Base-by-base conservation (phyloP, 805 yeast species). In the Zygotorulaspora sp. region DNA sequence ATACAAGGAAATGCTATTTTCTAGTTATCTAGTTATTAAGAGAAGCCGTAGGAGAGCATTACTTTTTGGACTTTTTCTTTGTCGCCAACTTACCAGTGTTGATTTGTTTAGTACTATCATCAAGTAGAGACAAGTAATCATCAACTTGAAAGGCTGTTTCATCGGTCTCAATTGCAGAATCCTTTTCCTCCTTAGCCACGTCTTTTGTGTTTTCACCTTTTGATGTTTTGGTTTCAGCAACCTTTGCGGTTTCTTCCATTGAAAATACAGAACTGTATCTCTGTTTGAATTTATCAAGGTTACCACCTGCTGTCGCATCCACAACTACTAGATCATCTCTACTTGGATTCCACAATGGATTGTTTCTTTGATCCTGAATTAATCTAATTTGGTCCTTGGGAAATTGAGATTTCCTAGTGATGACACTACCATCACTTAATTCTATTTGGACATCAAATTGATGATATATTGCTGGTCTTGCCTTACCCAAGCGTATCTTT, bases 401-500 rank as follows among this genome's bases (percentile, higher is more conserved):
- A 43, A 78, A 86, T 48, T 84, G 95, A 1, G 96, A 78, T 52
- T 84, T 74, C 63, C 98, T 75, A 23, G 68, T 69, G 22, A 88
- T 70, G 2, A 95, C 95, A 20, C 96, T 83, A 2, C 98, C 98
- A 60, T 92, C 98, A 48, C 94, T 82, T 41, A 89, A 72, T 63
- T 90, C 95, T n/a, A 92, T 89, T 24, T 73, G 64, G 21, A 89
- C 83, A 47, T 90, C 88, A 60, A 92, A 92, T 61, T 86, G 86
- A 66, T 90, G 76, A 63, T 86, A 89, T 27, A 92, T 83, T 22
- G 96, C 88, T 2, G 97, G 97, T 63, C 97, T 77, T 12, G 96
- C 88, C 59, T 83, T 83, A 39, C 97, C 97, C 39, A 80, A 63
- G 43, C 68, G 63, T 51, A 84, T 82, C 59, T 77, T 81, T 58